Evolutionary conservation across 129 eudicot species (phyloP).

Genomic region (Flaveria brownii): DNA sequence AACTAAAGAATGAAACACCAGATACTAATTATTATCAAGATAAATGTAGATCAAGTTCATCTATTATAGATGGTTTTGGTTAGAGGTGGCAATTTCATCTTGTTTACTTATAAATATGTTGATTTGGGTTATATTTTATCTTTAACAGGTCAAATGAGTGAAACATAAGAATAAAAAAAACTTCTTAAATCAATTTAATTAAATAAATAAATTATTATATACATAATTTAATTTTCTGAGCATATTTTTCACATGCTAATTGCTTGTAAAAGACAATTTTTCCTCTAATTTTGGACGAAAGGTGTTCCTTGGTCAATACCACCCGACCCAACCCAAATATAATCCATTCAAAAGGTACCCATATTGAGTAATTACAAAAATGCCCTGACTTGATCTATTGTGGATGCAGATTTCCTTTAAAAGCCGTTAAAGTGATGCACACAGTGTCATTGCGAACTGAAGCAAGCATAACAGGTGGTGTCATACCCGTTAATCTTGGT

Average conservation of each 20-base stretch:
- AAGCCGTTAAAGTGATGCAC: slow-evolving; percentile 98
- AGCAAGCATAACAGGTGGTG: slow-evolving; percentile 69
- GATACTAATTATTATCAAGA: too few relatives aligned
- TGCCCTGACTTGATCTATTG: slow-evolving; percentile 21
- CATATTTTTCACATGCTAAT: not conserved
- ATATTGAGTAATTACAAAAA: not conserved
- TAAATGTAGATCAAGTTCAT: too few relatives aligned
- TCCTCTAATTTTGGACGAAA: not conserved
- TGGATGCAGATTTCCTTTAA: slow-evolving; percentile 75
- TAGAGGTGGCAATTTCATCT: not conserved
- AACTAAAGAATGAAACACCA: not conserved
- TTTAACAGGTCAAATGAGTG: not conserved
- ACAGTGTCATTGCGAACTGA: slow-evolving; percentile 91
- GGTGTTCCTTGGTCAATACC: not conserved
- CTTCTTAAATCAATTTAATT: not conserved
- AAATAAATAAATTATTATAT: not conserved
- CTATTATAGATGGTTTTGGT: too few relatives aligned
- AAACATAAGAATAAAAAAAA: not conserved
- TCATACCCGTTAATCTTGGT: slow-evolving; percentile 76
- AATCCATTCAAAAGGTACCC: not conserved
- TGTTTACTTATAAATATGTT: not conserved
- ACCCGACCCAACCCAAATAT: not conserved
- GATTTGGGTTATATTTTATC: not conserved
- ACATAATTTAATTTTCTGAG: not conserved
- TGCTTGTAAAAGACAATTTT: not conserved